Base-by-base conservation (phyloP, 2,329 filamentous ascomycete genomes). In the Hypomyces perniciosus region DNA sequence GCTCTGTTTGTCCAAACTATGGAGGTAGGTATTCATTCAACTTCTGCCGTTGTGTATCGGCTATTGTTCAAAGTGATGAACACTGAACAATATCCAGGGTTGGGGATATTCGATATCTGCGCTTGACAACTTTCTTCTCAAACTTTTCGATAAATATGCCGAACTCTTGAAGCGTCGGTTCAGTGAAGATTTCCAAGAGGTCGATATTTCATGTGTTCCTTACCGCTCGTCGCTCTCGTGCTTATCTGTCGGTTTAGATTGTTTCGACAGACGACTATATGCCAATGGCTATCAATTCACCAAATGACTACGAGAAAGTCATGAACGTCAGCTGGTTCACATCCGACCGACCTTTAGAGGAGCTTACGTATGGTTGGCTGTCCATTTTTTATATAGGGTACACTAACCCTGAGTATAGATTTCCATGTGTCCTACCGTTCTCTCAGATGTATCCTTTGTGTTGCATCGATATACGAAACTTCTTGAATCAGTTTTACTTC, bases 361-460 rank as follows among this genome's bases (percentile, higher is more conserved):
- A 93, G 59, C 79, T 96, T 61, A 84, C 78, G 80, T 91, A 77
- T 57, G 80, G 73, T 9, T 38, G 12, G 38, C 12, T 10, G 7
- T n/a, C 13, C 40, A 9, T 8, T 4, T 4, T 10, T 13, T 28
- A 30, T 8, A 8, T 20, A 31, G 30, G 9, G 39, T 10, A 13
- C 28, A 31, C 54, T 57, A 28, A 62, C 42, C 2, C 26, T 35
- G 20, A 40, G 6, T 28, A 37, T 55, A 91, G 88, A 9, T 96
- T 96, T 65, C 95, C 93, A 5, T 95, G 87, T 60, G 89, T 96
- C n/a, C 75, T 99, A 1, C 95, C 93, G 1, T 99, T 99, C 67
- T 96, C 91, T 9, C 91, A 97, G 62, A 99, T 99, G 93, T 99
- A 99, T 65, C 92, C 93, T 1, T 78, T 97, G 31, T 96, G 93